phyloP scores from a whole-genome alignment of 164 flowering plant species.

The Cinnamomum micranthum region DNA sequence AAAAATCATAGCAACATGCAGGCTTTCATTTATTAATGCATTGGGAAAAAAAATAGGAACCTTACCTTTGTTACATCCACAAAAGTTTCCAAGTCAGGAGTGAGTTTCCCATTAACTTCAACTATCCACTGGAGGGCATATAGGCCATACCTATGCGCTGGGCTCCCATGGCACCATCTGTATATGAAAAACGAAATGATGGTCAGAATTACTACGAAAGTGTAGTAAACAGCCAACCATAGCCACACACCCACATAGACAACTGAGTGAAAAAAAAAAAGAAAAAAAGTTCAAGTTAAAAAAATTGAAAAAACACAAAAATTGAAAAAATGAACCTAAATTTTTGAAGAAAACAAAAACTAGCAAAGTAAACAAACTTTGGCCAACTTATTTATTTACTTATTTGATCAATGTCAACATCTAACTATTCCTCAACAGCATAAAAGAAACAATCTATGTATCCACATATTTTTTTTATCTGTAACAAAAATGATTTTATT shows the following conservation, averaged over 20 bases:
- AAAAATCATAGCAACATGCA: too few relatives aligned
- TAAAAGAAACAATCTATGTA: too few relatives aligned
- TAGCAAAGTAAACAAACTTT: too few relatives aligned
- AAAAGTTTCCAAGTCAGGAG: conserved; percentile 82
- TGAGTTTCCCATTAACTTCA: conserved; percentile 83
- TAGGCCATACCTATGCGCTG: conserved; percentile 78
- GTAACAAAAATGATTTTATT: too few relatives aligned
- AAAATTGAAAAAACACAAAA: too few relatives aligned
- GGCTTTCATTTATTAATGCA: too few relatives aligned
- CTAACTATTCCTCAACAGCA: too few relatives aligned
- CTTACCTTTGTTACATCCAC: conserved; percentile 72
- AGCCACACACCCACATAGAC: not conserved
- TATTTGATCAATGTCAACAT: too few relatives aligned
- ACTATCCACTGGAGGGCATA: conserved; percentile 92
- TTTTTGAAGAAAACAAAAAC: not conserved
- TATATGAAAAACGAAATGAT: not conserved
- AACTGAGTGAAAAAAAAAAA: not conserved
- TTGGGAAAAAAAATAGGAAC: not conserved
- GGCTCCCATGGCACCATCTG: conserved; percentile 97
- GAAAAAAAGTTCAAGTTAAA: not conserved
- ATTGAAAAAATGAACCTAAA: not conserved
- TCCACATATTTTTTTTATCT: too few relatives aligned
- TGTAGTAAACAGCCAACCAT: not conserved
- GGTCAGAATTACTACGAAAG: not conserved
- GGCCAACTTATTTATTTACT: too few relatives aligned